phyloP scores from a whole-genome alignment of 345 rosid genomes.

The Pseudoturritis turrita region DNA sequence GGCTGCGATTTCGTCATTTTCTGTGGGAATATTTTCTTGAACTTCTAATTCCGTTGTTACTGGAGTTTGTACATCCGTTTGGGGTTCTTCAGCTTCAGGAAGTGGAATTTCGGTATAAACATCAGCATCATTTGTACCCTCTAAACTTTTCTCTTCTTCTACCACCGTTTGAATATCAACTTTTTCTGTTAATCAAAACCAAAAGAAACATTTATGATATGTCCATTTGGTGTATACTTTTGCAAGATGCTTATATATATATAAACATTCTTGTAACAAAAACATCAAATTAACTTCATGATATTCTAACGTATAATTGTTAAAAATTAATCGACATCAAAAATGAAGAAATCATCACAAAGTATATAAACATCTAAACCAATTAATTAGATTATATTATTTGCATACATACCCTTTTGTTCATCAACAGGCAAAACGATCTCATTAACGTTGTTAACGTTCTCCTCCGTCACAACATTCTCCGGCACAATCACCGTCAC shows the following conservation, averaged over 20 bases:
- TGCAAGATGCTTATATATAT: not conserved
- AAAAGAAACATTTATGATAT: not conserved
- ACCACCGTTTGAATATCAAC: not conserved
- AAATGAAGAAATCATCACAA: not conserved
- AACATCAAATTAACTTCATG: not conserved
- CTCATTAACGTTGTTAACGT: slow-evolving; percentile 21
- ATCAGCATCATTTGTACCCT: not conserved
- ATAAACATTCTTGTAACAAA: not conserved
- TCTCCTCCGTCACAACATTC: slow-evolving; percentile 5
- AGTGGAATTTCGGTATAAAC: not conserved
- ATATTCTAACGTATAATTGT: not conserved
- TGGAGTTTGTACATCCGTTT: not conserved
- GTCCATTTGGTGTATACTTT: not conserved
- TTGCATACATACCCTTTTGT: slow-evolving; percentile 22
- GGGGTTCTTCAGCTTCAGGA: slow-evolving; percentile 14
- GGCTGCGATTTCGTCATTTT: not conserved
- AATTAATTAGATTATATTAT: not conserved
- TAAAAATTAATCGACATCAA: too few relatives aligned
- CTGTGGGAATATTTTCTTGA: not conserved
- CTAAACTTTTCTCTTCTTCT: slow-evolving; percentile 11
- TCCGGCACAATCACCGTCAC: not conserved
- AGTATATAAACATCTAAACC: not conserved
- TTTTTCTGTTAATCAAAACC: not conserved
- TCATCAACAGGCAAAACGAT: slow-evolving; percentile 3
- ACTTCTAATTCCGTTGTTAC: slow-evolving; percentile 1